Base-by-base conservation (phyloP, 2,329 filamentous ascomycete species). In the Alternaria brassicae region DNA sequence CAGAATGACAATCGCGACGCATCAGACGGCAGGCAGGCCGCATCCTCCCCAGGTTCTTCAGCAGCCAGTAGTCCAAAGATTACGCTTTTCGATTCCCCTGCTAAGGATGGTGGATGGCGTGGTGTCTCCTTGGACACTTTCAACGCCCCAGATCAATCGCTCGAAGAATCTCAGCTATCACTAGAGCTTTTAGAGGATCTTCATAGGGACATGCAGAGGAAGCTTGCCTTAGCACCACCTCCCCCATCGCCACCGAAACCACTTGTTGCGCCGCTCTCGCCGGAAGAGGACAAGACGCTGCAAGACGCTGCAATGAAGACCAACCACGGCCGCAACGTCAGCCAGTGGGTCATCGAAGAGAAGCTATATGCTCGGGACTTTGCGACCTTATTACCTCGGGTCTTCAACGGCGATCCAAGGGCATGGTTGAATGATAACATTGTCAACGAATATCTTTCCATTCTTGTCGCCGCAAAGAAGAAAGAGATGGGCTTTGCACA, bases 401-500 rank as follows among this genome's bases (percentile, higher is more conserved):
- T 63, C 15, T 75, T 76, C 65, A 72, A 71, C 30, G 75, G 75
- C 40, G 62, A 65, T 7, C 81, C 89, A 15, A 80, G 81, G 17
- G 74, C 79, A 8, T 94, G 91, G 91, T 83, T 94, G 6, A 93
- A 93, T 63, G 91, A 93, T 73, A 88, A 91, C 66, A 86, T 90
- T 50, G 86, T 94, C 67, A 91, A 92, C 67, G 85, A 86, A 13
- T 86, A 86, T 47, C 81, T 92, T 25, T 77, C 83, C 27, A 85
- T 86, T 70, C 78, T 92, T 13, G 86, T 88, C 47, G 80, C 82
- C 15, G 83, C 83, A 49, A 78, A 88, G 66, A 90, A 91, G 67
- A 74, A 81, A 25, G 79, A 81, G 17, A 82, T 82, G 25, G 85
- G 85, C n/a, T 77, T 69, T 39, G 80, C 83, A 53, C 80, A 74